Percentiles rank a stretch among this genome's conserved stretches.
Evolutionary conservation across 2,329 filamentous ascomycete genomes (phyloP).

Genomic region (Clonostachys solani): DNA sequence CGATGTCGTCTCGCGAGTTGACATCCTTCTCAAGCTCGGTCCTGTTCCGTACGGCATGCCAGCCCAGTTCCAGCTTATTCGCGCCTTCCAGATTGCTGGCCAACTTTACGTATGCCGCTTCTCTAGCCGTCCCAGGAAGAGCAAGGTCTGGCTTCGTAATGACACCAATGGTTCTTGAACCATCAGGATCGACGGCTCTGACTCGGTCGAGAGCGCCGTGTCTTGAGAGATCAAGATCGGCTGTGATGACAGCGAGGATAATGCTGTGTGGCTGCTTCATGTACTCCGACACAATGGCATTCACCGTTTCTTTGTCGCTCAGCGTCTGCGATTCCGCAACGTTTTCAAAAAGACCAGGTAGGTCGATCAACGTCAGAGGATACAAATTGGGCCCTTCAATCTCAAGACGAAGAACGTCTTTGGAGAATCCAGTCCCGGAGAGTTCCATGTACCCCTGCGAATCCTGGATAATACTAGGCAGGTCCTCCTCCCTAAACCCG

Average conservation of each 20-base stretch:
- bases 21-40: constrained; percentile 7
- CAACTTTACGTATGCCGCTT: constrained; percentile 10
- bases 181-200: constrained; percentile 28
- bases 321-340: constrained; percentile 34
- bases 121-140: constrained; percentile 1
- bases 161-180: constrained; percentile 37
- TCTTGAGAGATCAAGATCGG: constrained; percentile 32
- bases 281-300: constrained; percentile 40
- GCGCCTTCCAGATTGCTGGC: constrained; percentile 4
- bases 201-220: constrained; percentile 33
- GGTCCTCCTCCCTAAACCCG: constrained; percentile 27
- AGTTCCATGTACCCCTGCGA: constrained; percentile 48
- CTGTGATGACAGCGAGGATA: constrained; percentile 39
- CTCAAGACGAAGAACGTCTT: constrained; percentile 37
- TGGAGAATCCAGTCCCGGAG: constrained; percentile 27
- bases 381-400: constrained; percentile 37
- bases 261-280: constrained; percentile 43
- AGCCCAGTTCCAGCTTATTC: constrained; percentile 5
- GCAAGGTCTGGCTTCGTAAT: constrained; percentile 57
- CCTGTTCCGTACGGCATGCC: constrained; percentile 1
- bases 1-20: constrained; percentile 15
- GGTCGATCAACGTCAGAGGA: constrained; percentile 48
- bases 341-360: constrained; percentile 46
- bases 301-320: constrained; percentile 36
- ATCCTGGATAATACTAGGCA: constrained; percentile 43